phyloP scores from a whole-genome alignment of 2,329 filamentous ascomycete genomes.

The Lachnellula arida region DNA sequence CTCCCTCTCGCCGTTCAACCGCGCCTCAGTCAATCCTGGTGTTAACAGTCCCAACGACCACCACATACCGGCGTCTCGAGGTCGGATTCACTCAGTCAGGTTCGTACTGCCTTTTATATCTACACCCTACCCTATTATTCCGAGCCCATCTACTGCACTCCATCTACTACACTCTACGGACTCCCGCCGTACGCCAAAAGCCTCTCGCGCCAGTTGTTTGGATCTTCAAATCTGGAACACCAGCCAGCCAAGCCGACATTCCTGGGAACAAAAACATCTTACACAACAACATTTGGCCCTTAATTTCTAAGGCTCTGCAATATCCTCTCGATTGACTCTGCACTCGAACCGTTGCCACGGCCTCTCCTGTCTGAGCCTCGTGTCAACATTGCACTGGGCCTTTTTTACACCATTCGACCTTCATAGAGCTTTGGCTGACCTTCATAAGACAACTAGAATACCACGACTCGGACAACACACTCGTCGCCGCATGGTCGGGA shows the following conservation, averaged over 20 bases:
- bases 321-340: not conserved
- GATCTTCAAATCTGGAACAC: not conserved
- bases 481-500: constrained; percentile 27
- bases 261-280: not conserved
- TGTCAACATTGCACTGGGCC: constrained; percentile 14
- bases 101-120: not conserved
- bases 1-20: not conserved
- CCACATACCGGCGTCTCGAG: not conserved
- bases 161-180: not conserved
- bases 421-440: constrained; percentile 14
- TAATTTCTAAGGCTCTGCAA: not conserved
- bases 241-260: not conserved
- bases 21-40: not conserved
- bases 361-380: constrained; percentile 9
- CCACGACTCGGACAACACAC: constrained; percentile 13
- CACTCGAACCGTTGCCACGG: not conserved
- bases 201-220: not conserved
- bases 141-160: not conserved
- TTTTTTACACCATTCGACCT: constrained; percentile 4
- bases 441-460: constrained; percentile 14
- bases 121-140: not conserved
- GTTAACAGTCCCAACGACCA: not conserved
- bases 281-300: not conserved
- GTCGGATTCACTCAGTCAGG: constrained; percentile 3
- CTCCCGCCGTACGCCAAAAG: no score